These are phyloP conservation scores for Ilex aquifolium DNA, from an alignment of 257 asterid genomes.

Conservation along the genomic window DNA sequence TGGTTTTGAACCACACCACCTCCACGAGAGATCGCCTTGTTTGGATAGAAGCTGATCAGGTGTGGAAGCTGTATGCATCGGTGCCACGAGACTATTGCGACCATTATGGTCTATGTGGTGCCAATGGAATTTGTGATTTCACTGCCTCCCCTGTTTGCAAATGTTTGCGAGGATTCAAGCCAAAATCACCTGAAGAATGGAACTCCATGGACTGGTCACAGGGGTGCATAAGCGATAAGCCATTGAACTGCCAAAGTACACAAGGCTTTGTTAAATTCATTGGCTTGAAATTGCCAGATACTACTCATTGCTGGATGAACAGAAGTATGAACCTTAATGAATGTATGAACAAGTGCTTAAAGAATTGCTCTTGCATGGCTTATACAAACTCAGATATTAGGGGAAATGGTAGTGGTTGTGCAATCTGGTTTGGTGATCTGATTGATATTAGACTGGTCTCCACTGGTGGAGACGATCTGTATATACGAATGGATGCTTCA, in stretches of 20 bases:
- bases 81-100: conserved; percentile 21
- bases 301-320: conserved; percentile 11
- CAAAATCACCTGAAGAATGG: conserved; percentile 20
- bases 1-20: no score
- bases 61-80: conserved; percentile 10
- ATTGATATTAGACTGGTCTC: conserved; percentile 13
- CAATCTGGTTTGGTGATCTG: no score
- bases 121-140: conserved; percentile 20
- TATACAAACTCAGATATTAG: no score
- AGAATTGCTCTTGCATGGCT: not conserved
- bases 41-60: conserved; percentile 1
- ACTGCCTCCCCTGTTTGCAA: conserved; percentile 17
- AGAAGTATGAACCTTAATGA: conserved; percentile 14
- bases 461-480: conserved; percentile 22
- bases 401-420: no score
- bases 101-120: conserved; percentile 17
- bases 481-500: conserved; percentile 26
- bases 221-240: conserved; percentile 15
- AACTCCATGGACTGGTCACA: conserved; percentile 16
- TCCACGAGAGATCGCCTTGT: no score
- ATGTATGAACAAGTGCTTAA: conserved; percentile 19
- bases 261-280: conserved; percentile 28
- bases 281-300: not conserved
- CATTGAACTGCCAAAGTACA: conserved; percentile 11
- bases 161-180: conserved; percentile 18